Conservation (phyloP, 768 basidiomycete genomes). For the Podaxis rugospora region DNA sequence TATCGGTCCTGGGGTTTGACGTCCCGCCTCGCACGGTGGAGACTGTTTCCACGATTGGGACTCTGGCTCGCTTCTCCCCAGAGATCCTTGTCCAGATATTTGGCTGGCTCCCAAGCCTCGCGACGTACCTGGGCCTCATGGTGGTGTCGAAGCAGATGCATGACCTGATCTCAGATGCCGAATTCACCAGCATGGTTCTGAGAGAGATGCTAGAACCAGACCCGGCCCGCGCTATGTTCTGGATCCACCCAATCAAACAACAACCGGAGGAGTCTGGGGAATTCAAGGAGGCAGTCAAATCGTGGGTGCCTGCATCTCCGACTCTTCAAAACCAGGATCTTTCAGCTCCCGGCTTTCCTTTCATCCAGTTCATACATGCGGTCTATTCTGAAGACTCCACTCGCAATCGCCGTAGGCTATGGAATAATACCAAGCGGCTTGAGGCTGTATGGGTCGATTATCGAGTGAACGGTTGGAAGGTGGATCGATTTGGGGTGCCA, state of each 20-base stretch:
- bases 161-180: background rate
- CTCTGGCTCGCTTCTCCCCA: background rate
- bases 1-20: background rate
- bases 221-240: background rate
- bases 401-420: background rate
- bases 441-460: slow-evolving; percentile 5
- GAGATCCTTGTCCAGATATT: slow-evolving; percentile 4
- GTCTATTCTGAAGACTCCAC: background rate
- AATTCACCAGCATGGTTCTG: background rate
- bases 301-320: background rate
- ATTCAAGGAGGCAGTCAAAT: background rate
- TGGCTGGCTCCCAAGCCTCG: background rate
- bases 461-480: slow-evolving; percentile 2
- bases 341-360: background rate
- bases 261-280: background rate
- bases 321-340: background rate
- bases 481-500: slow-evolving; percentile 5
- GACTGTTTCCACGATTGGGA: background rate
- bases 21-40: background rate
- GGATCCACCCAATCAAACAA: background rate
- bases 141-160: background rate
- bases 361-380: background rate
- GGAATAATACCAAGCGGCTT: slow-evolving; percentile 1
- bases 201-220: slow-evolving; percentile 1
- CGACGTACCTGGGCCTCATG: background rate